phyloP scores from a whole-genome alignment of 352 stramenopile species.

The Ophiocytium majus region DNA sequence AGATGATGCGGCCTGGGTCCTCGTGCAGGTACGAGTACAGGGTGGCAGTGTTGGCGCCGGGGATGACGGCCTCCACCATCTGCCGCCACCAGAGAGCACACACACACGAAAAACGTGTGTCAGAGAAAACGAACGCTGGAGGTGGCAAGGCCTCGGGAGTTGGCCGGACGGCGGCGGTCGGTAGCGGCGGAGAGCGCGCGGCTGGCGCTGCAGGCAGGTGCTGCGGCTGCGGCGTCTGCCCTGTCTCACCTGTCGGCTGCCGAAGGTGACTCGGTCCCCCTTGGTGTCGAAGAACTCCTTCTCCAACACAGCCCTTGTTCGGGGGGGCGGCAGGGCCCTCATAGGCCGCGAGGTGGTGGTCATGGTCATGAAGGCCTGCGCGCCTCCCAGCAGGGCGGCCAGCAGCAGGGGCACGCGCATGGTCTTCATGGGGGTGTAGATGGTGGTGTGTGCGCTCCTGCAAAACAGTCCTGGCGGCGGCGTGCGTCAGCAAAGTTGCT shows the following conservation, averaged over 20 bases:
- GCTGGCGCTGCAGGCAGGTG: too few relatives aligned
- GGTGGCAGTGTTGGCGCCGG: constrained; percentile 26
- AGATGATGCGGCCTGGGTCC: constrained; percentile 48
- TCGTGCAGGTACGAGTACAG: constrained; percentile 44
- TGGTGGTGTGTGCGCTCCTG: too few relatives aligned
- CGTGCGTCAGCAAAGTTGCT: too few relatives aligned
- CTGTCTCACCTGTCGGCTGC: constrained; percentile 13
- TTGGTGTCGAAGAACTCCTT: constrained; percentile 29
- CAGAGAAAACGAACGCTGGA: neutral
- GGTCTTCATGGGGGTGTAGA: too few relatives aligned
- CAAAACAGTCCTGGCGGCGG: too few relatives aligned
- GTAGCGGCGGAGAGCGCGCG: too few relatives aligned
- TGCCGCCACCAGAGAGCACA: constrained; percentile 26
- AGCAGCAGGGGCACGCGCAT: too few relatives aligned
- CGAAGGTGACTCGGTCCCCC: constrained; percentile 1
- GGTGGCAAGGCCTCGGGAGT: too few relatives aligned
- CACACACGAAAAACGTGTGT: constrained; percentile 16
- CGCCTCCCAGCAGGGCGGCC: too few relatives aligned
- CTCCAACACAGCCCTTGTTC: constrained; percentile 17
- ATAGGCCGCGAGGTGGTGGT: neutral
- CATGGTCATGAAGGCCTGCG: neutral
- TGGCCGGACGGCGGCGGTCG: too few relatives aligned
- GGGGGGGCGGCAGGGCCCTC: neutral
- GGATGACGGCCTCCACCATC: constrained; percentile 32
- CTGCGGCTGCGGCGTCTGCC: neutral